A percentile compares a stretch with the other conserved stretches of the same genome.
These are phyloP conservation scores for Lizonia empirigonia DNA, from an alignment of 2,329 filamentous ascomycete species.

Conservation along the genomic window DNA sequence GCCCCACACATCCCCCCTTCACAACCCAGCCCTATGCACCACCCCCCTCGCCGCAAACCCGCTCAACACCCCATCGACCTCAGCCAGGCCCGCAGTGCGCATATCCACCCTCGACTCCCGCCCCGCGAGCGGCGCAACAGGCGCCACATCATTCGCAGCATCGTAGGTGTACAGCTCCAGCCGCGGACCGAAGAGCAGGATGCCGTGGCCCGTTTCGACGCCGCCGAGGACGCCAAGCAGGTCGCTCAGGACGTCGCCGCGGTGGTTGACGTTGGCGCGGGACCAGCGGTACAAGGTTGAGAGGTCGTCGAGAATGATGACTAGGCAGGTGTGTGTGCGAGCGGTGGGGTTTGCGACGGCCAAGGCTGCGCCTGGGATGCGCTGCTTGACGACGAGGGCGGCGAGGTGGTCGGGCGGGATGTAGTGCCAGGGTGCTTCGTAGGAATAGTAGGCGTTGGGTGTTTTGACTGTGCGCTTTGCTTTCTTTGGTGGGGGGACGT, in stretches of 20 bases:
- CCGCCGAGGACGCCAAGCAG: slow-evolving; percentile 21
- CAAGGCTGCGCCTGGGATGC: neutral
- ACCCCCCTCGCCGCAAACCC: neutral
- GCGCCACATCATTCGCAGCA: neutral
- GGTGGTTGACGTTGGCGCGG: slow-evolving; percentile 16
- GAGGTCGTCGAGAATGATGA: slow-evolving; percentile 34
- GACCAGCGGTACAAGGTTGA: slow-evolving; percentile 16
- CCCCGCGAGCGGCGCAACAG: neutral
- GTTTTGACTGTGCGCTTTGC: neutral
- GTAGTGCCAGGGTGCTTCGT: neutral
- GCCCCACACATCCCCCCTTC: neutral
- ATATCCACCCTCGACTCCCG: slow-evolving; percentile 17
- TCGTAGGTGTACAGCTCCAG: slow-evolving; percentile 36
- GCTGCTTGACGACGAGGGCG: slow-evolving; percentile 25
- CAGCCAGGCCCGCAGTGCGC: slow-evolving; percentile 1
- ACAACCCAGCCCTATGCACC: neutral
- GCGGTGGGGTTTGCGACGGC: neutral
- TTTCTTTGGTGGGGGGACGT: slow-evolving; percentile 3
- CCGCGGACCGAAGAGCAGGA: slow-evolving; percentile 32
- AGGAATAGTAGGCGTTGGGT: neutral
- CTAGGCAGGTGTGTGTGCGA: slow-evolving; percentile 31
- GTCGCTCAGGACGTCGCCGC: slow-evolving; percentile 30
- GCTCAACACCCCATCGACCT: slow-evolving; percentile 10
- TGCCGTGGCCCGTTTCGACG: slow-evolving; percentile 24
- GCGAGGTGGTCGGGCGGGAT: slow-evolving; percentile 23